Base-by-base conservation (phyloP, 1,139 yeast genomes). In the Saccharomyces hybrid region DNA sequence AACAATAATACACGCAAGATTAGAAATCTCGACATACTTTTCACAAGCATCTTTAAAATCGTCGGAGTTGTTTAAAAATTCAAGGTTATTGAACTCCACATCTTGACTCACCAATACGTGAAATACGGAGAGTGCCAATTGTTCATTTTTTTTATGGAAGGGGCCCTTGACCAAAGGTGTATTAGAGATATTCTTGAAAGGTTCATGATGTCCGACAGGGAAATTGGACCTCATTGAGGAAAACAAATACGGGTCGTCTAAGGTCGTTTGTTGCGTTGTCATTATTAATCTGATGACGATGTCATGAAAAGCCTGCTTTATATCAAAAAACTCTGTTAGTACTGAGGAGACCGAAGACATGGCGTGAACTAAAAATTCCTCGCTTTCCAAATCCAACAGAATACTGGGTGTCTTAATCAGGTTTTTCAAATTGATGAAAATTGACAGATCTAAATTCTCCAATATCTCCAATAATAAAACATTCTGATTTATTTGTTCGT, bases 261-360 rank as follows among this genome's bases (percentile, higher is more conserved):
- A 73, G 0, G 95, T 85, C 20, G 87, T 73, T 4, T 83, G 78
- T 63, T 88, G 95, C 0, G 88, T 78, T 28, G 85, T 81, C 78
- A 86, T 79, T 28, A 87, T 76, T 14, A 88, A 75, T 30, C 79
- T 78, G 6, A 83, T 75, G 47, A 86, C 74, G 5, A 78, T 71
- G 60, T 86, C 84, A 68, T 89, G 93, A 48, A 88, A 70, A 23
- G 80, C 77, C 65, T 89, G 97, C 63, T 89, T 90, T 50, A 80
- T 74, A 59, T 85, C 86, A 65, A 85, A 80, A 66, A 88, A 88
- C 53, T 88, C 95, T 41, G 84, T 76, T 9, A 89, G 78, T 20
- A 85, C 75, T 5, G 62, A 55, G 5, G 70, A 62, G 2, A 62
- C 60, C 1, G 69, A 60, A 3, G 64, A 57, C 57, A 67, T 60